These are phyloP conservation scores for Kuraishia floccosa DNA, from an alignment of 805 yeast species.

Conservation along the genomic window DNA sequence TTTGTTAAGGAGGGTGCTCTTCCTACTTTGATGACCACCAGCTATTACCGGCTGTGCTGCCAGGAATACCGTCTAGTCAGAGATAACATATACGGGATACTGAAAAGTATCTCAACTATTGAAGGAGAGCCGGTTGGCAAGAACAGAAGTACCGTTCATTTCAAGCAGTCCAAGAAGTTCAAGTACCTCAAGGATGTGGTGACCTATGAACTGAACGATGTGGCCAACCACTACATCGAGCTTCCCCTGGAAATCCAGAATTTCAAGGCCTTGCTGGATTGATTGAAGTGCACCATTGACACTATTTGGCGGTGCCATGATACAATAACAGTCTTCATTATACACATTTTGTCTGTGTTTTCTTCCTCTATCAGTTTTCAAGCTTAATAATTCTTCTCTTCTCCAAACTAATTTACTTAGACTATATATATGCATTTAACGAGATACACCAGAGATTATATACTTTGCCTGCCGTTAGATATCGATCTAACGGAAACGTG, in stretches of 20 bases:
- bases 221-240: conserved; percentile 19
- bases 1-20: conserved; percentile 9
- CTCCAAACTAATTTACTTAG: no score
- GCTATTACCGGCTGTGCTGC: conserved; percentile 15
- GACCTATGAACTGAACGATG: conserved; percentile 20
- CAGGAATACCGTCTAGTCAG: conserved; percentile 20
- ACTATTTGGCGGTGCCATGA: no score
- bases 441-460: no score
- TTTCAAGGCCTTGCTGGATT: no score
- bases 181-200: conserved; percentile 17
- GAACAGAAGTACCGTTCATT: conserved; percentile 1
- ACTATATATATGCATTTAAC: no score
- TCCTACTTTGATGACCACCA: conserved; percentile 8
- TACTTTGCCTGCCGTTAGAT: no score
- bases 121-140: conserved; percentile 5
- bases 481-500: no score
- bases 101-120: conserved; percentile 17
- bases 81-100: conserved; percentile 22
- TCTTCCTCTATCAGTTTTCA: no score
- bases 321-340: no score
- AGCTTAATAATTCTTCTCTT: no score
- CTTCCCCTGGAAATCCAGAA: conserved; percentile 16
- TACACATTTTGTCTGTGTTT: no score
- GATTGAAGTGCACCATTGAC: no score
- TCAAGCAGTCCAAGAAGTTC: conserved; percentile 10